Evolutionary conservation across 768 basidiomycete species (phyloP).

Genomic region (Trichaptum fuscoviolaceum): DNA sequence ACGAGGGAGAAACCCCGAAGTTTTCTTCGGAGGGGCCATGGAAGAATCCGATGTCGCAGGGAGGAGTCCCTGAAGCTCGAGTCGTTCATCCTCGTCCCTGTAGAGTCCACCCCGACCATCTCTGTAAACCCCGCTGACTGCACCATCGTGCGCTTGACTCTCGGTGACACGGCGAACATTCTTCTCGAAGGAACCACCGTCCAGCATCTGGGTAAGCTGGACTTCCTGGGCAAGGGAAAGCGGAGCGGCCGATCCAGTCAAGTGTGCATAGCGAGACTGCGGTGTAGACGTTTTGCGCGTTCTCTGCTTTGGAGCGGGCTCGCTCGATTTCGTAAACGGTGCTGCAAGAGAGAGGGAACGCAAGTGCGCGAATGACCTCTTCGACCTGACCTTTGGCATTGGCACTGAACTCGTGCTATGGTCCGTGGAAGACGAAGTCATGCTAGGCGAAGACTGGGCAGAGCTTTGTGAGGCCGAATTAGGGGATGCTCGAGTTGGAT

Average conservation of each 20-base stretch:
- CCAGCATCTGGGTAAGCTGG: conserved; percentile 62
- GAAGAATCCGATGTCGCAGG: conserved; percentile 17
- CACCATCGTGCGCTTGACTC: conserved; percentile 34
- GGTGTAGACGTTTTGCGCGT: conserved; percentile 33
- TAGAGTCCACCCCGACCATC: conserved; percentile 61
- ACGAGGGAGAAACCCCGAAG: conserved; percentile 17
- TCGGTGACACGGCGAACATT: conserved; percentile 52
- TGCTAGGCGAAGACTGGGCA: background rate
- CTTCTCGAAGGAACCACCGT: conserved; percentile 54
- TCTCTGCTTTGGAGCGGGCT: conserved; percentile 11
- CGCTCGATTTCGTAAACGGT: conserved; percentile 16
- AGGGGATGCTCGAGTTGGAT: background rate
- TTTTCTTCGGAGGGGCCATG: conserved; percentile 18
- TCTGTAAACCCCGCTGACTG: conserved; percentile 49
- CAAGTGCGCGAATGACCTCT: conserved; percentile 30
- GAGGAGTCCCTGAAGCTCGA: conserved; percentile 63
- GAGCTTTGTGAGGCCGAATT: background rate
- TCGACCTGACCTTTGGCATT: conserved; percentile 13
- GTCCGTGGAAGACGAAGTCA: conserved; percentile 24
- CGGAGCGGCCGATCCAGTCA: conserved; percentile 20
- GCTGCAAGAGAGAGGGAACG: conserved; percentile 18
- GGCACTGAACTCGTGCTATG: conserved; percentile 33
- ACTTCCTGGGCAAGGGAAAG: conserved; percentile 61
- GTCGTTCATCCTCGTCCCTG: conserved; percentile 68
- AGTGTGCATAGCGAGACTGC: conserved; percentile 16